Evolutionary conservation across 2,329 filamentous ascomycete species (phyloP).

Genomic region (Coniochaeta sp.): DNA sequence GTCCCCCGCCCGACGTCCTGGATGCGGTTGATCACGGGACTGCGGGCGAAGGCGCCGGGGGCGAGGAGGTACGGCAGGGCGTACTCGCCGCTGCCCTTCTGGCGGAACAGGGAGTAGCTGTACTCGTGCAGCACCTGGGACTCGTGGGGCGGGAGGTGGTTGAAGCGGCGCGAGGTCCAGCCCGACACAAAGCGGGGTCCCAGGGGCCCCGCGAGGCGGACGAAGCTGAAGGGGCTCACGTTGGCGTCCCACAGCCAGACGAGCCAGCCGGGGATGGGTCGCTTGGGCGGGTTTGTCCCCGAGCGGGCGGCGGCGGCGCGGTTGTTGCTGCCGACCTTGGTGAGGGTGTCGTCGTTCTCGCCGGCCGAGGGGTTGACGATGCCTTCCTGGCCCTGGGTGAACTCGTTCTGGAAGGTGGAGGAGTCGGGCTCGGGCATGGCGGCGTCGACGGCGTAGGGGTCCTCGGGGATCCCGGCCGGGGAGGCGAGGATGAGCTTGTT

Average conservation of each 20-base stretch:
- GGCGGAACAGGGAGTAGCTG: slow-evolving; percentile 87
- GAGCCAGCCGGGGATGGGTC: slow-evolving; percentile 75
- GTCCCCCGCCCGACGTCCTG: slow-evolving; percentile 75
- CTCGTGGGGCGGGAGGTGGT: slow-evolving; percentile 74
- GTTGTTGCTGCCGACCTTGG: slow-evolving; percentile 18
- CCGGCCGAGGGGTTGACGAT: slow-evolving; percentile 31
- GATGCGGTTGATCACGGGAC: slow-evolving; percentile 80
- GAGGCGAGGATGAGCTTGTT: slow-evolving; percentile 96
- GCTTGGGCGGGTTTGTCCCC: slow-evolving; percentile 28
- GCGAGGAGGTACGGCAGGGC: slow-evolving; percentile 88
- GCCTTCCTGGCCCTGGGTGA: slow-evolving; percentile 63
- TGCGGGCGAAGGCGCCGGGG: slow-evolving; percentile 84
- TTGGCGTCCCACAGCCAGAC: slow-evolving; percentile 96
- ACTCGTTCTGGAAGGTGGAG: slow-evolving; percentile 69
- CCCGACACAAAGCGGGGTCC: slow-evolving; percentile 89
- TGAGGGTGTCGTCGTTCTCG: slow-evolving; percentile 20
- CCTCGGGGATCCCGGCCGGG: slow-evolving; percentile 89
- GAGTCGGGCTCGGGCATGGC: slow-evolving; percentile 70
- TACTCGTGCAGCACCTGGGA: slow-evolving; percentile 85
- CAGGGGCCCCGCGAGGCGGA: slow-evolving; percentile 81
- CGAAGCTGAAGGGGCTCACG: slow-evolving; percentile 85
- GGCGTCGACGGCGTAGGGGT: slow-evolving; percentile 80
- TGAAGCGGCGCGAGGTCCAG: slow-evolving; percentile 91
- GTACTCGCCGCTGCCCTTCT: slow-evolving; percentile 89
- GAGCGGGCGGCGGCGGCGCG: slow-evolving; percentile 21